Conservation (phyloP, 2,329 filamentous ascomycete species). For the Penicillium italicum region DNA sequence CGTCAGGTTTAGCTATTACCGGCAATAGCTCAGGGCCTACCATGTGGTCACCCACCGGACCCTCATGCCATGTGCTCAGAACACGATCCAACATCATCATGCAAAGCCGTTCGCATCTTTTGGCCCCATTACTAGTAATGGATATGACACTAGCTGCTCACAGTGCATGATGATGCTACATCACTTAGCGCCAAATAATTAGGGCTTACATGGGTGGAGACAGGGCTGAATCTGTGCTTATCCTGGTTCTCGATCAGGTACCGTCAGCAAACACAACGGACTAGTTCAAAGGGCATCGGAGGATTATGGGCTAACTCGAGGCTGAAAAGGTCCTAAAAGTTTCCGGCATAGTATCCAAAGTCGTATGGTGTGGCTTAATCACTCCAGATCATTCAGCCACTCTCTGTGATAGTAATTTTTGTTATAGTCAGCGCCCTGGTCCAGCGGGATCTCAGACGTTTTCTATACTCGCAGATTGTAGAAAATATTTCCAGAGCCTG, state of each 20-base stretch:
- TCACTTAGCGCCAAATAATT: not conserved
- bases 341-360: not conserved
- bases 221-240: not conserved
- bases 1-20: not conserved
- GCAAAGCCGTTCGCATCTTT: not conserved
- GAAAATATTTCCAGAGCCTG: not conserved
- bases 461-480: not conserved
- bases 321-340: not conserved
- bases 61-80: not conserved
- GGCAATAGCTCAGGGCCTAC: not conserved
- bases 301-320: not conserved
- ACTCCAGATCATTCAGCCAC: not conserved
- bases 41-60: not conserved
- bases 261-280: not conserved
- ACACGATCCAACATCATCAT: not conserved
- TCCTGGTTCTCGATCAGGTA: not conserved
- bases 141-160: conserved; percentile 1
- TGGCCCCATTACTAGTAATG: not conserved
- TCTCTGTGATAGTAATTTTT: not conserved
- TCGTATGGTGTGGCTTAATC: not conserved
- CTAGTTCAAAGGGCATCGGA: not conserved
- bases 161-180: conserved; percentile 4
- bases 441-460: not conserved
- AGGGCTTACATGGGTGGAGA: not conserved
- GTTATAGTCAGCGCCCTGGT: not conserved